Evolutionary conservation across 176 grass and related monocot genomes (phyloP), one percentile per base, ranked within the genome.

Genomic region (Oryza punctata): DNA sequence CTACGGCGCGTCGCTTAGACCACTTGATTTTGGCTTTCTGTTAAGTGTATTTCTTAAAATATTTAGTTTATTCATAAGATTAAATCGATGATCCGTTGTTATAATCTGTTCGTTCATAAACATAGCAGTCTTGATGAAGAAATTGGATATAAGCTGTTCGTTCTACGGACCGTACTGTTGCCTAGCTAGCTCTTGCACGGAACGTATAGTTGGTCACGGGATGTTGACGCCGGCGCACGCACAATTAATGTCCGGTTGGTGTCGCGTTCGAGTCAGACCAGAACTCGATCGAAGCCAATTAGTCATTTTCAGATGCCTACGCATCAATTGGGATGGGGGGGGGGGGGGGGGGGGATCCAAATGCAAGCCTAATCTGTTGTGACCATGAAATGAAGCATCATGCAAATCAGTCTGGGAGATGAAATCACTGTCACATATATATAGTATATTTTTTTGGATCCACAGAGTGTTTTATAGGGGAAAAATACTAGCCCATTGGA

Each of bases 201-300:
- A 16, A n/a, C 12, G 12, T 59, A 33, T 14, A 49, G 19, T 41
- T 49, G 40, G 46, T 40, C 47, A 19, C 66, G 24, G 38, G 61
- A 65, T 18, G 60, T 44, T 3, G 65, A 25, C 78, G 32, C 7
- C 12, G 57, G 38, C 37, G 4, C 60, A 5, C 57, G 29, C 64
- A 68, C 33, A 24, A 24, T 24, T 61, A 61, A 24, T 63, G 49
- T 14, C 66, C 10, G 75, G 66, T 71, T 78, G 76, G 84, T 79
- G 84, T 16, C 24, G 67, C 3, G 76, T 72, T 86, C 3, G 54
- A 7, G 52, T 86, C 84, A 23, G 63, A 14, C n/a, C 9, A 5
- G 59, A n/a, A 63, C 74, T 57, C 6, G 52, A 57, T 9, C 12
- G 3, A 61, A 79, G 49, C 57, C 57, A 61, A 61, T n/a, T 61